Evolutionary conservation across 2,329 filamentous ascomycete genomes (phyloP), one percentile per base, ranked within the genome.

Genomic region (Hypoxylon rubiginosum): DNA sequence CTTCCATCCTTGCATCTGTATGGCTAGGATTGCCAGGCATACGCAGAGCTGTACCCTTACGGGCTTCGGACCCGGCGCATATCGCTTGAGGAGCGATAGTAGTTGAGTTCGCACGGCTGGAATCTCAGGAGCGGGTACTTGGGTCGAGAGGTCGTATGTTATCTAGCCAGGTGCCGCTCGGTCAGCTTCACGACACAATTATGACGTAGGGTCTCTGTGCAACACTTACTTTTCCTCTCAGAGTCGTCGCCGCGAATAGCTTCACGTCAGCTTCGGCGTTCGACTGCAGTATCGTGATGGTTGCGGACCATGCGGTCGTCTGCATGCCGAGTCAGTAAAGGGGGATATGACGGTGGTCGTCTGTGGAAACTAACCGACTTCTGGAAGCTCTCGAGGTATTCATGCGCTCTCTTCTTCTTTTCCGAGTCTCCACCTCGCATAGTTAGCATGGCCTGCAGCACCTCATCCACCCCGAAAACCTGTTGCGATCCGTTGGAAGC

Each of bases 1-100:
- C 82, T 97, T 95, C 96, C 96, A 99, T 51, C 91, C 88, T 74
- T 89, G 91, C 93, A 98, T 97, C 82, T 98, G 94, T 75, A 99
- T 97, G 64, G 96, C 96, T 76, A 99, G 83, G 77, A 95, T 95
- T 17, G 95, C 95, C 77, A 99, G 84, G 81, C 94, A 97, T 63
- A 99, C 94, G 79, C 94, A 97, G 66, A 99, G 87, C 82, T 97
- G 95, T 71, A 97, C 92, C 76, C 96, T 87, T 69, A 95, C 93
- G 15, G 90, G 90, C 79, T 94, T 93, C 34, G 93, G 93, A 6
- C 94, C 94, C 28, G 90, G 84, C 61, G 92, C 91, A 80, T 92
- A 98, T 65, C 88, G 86, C 75, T 93, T 92, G 58, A 99, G 86
- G 56, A 97, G 88, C 62, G 90, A 84, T 62, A 99, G 85, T 49